phyloP scores from a whole-genome alignment of 495 filamentous ascomycete species.

The Xylaria grammica region DNA sequence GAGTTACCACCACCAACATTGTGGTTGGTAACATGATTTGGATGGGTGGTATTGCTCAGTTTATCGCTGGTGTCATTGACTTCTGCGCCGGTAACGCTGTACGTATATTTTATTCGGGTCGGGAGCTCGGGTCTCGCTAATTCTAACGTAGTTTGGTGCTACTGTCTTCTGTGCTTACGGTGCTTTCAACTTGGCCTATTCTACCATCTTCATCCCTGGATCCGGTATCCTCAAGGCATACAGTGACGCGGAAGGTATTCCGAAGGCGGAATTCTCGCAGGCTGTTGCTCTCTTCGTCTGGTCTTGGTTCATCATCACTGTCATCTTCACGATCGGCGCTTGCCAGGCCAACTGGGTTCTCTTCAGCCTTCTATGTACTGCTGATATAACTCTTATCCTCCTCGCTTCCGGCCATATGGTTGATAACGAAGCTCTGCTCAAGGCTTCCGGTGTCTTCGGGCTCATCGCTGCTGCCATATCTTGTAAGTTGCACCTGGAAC shows the following conservation, averaged over 20 bases:
- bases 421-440: conserved; percentile 22
- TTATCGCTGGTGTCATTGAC: conserved; percentile 44
- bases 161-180: conserved; percentile 45
- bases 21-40: conserved; percentile 43
- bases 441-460: conserved; percentile 34
- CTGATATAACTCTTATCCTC: conserved; percentile 38
- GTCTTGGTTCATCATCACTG: conserved; percentile 48
- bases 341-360: conserved; percentile 38
- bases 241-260: conserved; percentile 32
- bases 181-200: conserved; percentile 45
- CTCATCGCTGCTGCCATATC: conserved; percentile 37
- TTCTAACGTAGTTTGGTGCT: conserved; percentile 34
- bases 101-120: background rate
- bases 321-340: conserved; percentile 45
- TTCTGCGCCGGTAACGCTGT: conserved; percentile 40
- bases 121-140: background rate
- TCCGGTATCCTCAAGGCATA: conserved; percentile 43
- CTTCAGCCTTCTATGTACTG: conserved; percentile 33
- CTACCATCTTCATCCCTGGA: conserved; percentile 44
- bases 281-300: conserved; percentile 45
- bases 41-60: conserved; percentile 45
- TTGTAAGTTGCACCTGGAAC: conserved; percentile 28
- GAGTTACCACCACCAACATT: conserved; percentile 41
- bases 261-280: conserved; percentile 33
- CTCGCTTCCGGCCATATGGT: conserved; percentile 41